Percentiles rank a stretch among this genome's conserved stretches.
phyloP scores from a whole-genome alignment of 768 basidiomycete species.

The Trametes maxima region DNA sequence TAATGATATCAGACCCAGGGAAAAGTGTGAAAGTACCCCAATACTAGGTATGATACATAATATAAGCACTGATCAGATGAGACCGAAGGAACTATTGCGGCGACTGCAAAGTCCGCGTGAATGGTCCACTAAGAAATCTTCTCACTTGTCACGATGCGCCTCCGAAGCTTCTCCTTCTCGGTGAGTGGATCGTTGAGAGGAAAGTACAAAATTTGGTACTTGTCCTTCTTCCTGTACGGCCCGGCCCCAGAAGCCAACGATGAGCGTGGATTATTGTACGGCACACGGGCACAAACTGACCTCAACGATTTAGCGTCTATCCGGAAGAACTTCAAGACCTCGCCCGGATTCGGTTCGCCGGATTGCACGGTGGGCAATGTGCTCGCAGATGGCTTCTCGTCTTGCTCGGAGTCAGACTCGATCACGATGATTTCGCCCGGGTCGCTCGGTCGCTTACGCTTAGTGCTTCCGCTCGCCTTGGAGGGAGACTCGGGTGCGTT shows the following conservation, averaged over 20 bases:
- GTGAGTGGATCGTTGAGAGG: constrained; percentile 67
- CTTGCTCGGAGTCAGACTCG: constrained; percentile 34
- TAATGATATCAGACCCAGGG: too few relatives aligned
- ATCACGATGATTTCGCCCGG: constrained; percentile 26
- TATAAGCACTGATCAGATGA: too few relatives aligned
- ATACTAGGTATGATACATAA: too few relatives aligned
- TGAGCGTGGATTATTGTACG: constrained; percentile 9
- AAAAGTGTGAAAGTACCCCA: too few relatives aligned
- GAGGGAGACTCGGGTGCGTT: neutral
- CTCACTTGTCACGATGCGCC: constrained; percentile 58
- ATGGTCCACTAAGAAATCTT: constrained; percentile 27
- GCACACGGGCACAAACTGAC: constrained; percentile 38
- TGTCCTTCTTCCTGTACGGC: constrained; percentile 30
- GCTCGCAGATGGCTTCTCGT: neutral
- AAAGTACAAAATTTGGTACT: constrained; percentile 86
- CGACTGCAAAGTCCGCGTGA: too few relatives aligned
- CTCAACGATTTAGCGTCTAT: constrained; percentile 44
- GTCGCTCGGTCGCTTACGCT: constrained; percentile 12
- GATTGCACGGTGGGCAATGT: neutral
- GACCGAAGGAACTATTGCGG: too few relatives aligned
- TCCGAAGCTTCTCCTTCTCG: constrained; percentile 48
- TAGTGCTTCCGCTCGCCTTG: neutral
- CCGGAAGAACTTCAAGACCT: constrained; percentile 51
- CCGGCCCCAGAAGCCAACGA: too few relatives aligned
- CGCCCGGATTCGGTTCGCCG: constrained; percentile 33